These are phyloP conservation scores for Saccharomycopsis sp. DNA, from an alignment of 805 yeast species.

Conservation along the genomic window DNA sequence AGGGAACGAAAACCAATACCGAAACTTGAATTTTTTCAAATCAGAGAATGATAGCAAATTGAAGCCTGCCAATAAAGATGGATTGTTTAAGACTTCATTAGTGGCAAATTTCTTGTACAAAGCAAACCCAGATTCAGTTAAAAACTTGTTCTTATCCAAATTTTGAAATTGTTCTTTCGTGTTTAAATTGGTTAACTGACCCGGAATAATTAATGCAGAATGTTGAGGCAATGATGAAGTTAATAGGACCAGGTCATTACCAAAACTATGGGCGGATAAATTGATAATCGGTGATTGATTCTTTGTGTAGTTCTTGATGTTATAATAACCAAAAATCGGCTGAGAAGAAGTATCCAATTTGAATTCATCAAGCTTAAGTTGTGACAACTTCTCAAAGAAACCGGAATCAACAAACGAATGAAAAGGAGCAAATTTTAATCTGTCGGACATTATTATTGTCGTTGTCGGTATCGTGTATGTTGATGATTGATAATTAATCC, in stretches of 20 bases:
- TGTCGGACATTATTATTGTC: conserved; percentile 6
- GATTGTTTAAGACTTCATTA: conserved; percentile 32
- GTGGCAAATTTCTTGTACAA: conserved; percentile 28
- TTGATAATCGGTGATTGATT: conserved; percentile 29
- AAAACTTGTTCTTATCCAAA: conserved; percentile 52
- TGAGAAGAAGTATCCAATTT: conserved; percentile 50
- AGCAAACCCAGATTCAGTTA: conserved; percentile 36
- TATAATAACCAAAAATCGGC: conserved; percentile 31
- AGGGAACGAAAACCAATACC: conserved; percentile 88
- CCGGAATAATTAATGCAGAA: conserved; percentile 29
- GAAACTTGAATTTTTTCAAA: conserved; percentile 78
- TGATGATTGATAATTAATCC: neutral
- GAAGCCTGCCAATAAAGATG: conserved; percentile 38
- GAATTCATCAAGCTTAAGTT: conserved; percentile 63
- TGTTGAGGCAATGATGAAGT: conserved; percentile 19
- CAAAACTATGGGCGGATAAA: conserved; percentile 31
- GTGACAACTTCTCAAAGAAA: conserved; percentile 71
- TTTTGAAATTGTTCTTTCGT: conserved; percentile 80
- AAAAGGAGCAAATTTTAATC: conserved; percentile 39
- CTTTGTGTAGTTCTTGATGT: conserved; percentile 26
- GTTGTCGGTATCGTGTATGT: neutral
- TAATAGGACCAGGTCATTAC: conserved; percentile 15
- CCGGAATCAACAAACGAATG: conserved; percentile 80
- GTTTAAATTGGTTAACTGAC: conserved; percentile 55
- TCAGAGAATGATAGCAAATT: conserved; percentile 71